These are phyloP conservation scores for Phoenix dactylifera DNA, from an alignment of 176 grass and related monocot genomes.

Conservation along the genomic window DNA sequence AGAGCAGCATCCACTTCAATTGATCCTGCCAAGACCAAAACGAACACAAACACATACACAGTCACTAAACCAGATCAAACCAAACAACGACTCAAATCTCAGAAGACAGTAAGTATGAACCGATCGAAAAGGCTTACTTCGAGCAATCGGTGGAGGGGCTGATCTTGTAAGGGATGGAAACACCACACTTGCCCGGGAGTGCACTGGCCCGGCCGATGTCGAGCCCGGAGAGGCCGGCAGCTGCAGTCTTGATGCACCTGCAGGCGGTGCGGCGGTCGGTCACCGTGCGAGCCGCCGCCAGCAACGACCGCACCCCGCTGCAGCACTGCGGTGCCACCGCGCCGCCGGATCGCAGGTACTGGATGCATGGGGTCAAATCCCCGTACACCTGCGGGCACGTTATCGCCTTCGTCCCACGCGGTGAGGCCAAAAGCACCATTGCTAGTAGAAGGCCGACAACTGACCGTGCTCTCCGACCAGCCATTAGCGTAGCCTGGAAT, in stretches of 20 bases:
- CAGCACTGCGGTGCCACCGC: slow-evolving; percentile 12
- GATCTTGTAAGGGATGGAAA: slow-evolving; percentile 25
- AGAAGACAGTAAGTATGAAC: no score
- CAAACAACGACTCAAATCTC: no score
- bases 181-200: slow-evolving; percentile 17
- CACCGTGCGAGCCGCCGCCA: slow-evolving; percentile 6
- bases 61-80: no score
- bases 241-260: slow-evolving; percentile 23
- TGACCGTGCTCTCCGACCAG: no score
- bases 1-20: no score
- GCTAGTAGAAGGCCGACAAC: background rate
- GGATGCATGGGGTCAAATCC: slow-evolving; percentile 29
- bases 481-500: no score
- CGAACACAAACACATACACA: no score
- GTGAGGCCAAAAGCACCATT: background rate
- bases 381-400: slow-evolving; percentile 35
- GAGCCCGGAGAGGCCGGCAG: slow-evolving; percentile 8
- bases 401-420: slow-evolving; percentile 5
- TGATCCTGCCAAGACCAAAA: no score
- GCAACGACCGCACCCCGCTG: slow-evolving; percentile 18
- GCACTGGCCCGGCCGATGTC: background rate
- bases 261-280: slow-evolving; percentile 4
- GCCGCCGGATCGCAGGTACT: slow-evolving; percentile 18
- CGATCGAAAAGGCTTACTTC: slow-evolving; percentile 20
- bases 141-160: slow-evolving; percentile 41